Evolutionary conservation across 805 yeast genomes (phyloP).

Genomic region (Suhomyces xylopsoci): DNA sequence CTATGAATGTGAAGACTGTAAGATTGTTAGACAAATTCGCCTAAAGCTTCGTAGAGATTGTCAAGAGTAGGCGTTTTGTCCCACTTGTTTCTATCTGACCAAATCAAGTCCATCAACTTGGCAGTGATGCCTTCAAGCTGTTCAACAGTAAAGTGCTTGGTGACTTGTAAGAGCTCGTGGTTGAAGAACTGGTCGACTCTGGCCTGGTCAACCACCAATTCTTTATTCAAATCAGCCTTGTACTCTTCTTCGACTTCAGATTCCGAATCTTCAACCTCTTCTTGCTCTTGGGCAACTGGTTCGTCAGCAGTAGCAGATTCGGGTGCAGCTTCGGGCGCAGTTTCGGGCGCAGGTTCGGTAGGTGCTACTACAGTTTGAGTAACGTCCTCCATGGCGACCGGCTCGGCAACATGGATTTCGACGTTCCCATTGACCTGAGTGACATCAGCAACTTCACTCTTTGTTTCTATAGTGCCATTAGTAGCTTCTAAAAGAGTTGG

Average conservation of each 20-base stretch:
- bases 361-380: neutral
- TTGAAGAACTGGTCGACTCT: conserved; percentile 22
- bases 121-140: conserved; percentile 51
- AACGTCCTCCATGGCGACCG: neutral
- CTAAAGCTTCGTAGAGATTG: conserved; percentile 22
- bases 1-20: neutral
- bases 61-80: conserved; percentile 41
- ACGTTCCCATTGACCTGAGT: neutral
- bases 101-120: conserved; percentile 63
- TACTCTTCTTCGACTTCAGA: conserved; percentile 36
- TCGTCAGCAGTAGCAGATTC: neutral
- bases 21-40: neutral
- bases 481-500: neutral
- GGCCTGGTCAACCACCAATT: conserved; percentile 27
- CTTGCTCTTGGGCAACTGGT: neutral
- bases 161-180: conserved; percentile 23
- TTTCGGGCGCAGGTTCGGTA: neutral
- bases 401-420: neutral
- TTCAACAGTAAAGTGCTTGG: conserved; percentile 35
- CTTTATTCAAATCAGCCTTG: conserved; percentile 55
- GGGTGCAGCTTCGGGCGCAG: neutral
- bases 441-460: neutral
- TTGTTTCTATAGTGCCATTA: neutral
- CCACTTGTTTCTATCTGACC: conserved; percentile 58
- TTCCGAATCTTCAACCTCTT: conserved; percentile 16